These are phyloP conservation scores for Boletus speciosus DNA, from an alignment of 768 basidiomycete species.

Conservation along the genomic window DNA sequence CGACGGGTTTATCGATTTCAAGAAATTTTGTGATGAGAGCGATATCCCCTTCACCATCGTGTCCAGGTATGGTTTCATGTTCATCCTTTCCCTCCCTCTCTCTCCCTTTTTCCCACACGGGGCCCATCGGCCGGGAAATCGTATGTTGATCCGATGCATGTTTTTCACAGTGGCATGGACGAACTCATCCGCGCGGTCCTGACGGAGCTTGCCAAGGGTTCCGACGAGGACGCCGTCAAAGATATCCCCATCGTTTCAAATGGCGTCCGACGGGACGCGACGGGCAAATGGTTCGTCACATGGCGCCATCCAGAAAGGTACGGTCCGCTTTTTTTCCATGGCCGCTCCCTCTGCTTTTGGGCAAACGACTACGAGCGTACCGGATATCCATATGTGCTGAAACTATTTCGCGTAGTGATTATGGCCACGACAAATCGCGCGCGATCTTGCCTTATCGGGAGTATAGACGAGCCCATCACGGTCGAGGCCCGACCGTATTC, in stretches of 20 bases:
- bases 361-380: not conserved
- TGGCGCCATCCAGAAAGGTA: slow-evolving; percentile 88
- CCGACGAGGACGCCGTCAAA: slow-evolving; percentile 54
- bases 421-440: slow-evolving; percentile 94
- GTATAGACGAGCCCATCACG: slow-evolving; percentile 31
- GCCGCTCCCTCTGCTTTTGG: not conserved
- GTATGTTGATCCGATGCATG: slow-evolving; percentile 3
- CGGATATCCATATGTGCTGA: not conserved
- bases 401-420: slow-evolving; percentile 43
- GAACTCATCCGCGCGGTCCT: slow-evolving; percentile 91
- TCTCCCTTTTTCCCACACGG: slow-evolving; percentile 7
- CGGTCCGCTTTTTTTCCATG: slow-evolving; percentile 4
- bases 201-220: slow-evolving; percentile 59
- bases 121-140: not conserved
- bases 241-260: slow-evolving; percentile 94
- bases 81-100: not conserved
- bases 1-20: slow-evolving; percentile 81
- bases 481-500: slow-evolving; percentile 66
- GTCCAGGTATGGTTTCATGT: slow-evolving; percentile 59
- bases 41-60: slow-evolving; percentile 91
- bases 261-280: slow-evolving; percentile 68
- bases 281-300: slow-evolving; percentile 67
- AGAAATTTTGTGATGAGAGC: slow-evolving; percentile 73
- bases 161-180: slow-evolving; percentile 72
- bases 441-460: slow-evolving; percentile 85